phyloP scores from a whole-genome alignment of 306 rosid species.

The Glycine latifolia region DNA sequence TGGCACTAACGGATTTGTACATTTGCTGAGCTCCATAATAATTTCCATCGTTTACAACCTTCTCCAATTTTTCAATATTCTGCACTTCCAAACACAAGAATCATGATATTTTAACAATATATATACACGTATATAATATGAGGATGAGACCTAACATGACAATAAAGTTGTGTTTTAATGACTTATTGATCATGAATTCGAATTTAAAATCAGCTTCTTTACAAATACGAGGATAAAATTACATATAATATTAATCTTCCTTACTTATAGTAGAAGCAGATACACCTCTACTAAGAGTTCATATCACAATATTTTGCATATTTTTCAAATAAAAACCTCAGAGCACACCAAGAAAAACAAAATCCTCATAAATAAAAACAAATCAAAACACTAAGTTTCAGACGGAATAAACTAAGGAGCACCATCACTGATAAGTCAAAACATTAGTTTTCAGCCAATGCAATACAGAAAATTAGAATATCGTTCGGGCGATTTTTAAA shows the following conservation, averaged over 20 bases:
- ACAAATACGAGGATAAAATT: no score
- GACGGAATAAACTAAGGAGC: no score
- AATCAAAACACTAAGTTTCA: background rate
- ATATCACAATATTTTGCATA: background rate
- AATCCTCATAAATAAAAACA: background rate
- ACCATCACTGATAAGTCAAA: background rate
- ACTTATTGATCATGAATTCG: no score
- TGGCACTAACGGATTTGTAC: constrained; percentile 92
- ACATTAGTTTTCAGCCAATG: constrained; percentile 20
- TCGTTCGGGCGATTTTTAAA: background rate
- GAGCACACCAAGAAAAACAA: no score
- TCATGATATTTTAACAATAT: background rate
- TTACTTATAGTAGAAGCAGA: no score
- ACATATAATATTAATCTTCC: no score
- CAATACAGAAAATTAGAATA: constrained; percentile 8
- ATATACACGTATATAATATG: no score
- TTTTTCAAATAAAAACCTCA: no score
- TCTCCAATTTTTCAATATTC: constrained; percentile 83
- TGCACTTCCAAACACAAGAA: constrained; percentile 52
- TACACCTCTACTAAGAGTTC: constrained; percentile 4
- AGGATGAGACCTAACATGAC: no score
- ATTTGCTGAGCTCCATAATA: constrained; percentile 96
- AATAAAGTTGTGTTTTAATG: no score
- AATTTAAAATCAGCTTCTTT: no score
- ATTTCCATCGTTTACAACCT: constrained; percentile 75